Base-by-base conservation (phyloP, 2,329 filamentous ascomycete genomes). In the Diaporthe citriasiana region DNA sequence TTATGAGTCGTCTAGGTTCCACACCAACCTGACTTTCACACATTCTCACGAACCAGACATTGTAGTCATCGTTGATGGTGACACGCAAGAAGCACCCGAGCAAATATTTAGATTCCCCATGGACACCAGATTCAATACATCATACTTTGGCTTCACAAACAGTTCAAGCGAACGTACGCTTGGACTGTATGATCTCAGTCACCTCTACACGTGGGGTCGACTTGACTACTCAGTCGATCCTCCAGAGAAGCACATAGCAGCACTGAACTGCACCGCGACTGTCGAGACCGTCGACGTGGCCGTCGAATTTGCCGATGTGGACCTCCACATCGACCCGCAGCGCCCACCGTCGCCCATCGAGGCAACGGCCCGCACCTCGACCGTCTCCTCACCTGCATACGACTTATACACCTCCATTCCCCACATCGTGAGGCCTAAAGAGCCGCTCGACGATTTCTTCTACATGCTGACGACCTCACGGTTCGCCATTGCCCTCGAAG, bases 161-260 rank as follows among this genome's bases (percentile, higher is more conserved):
- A n/a, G n/a, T n/a, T n/a, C n/a, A n/a, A n/a, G n/a, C n/a, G n/a
- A n/a, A n/a, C n/a, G n/a, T n/a, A n/a, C n/a, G n/a, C n/a, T n/a
- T n/a, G n/a, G n/a, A n/a, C n/a, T n/a, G n/a, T n/a, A n/a, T n/a
- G n/a, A n/a, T n/a, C n/a, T n/a, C 80, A 78, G 81, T 70, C 82
- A 80, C 78, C 50, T 83, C 35, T 85, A 82, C 65, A 77, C 81
- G 53, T 85, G 83, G 82, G 82, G 82, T 42, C 77, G 78, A 50
- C 74, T 83, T 1, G 53, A 63, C 5, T 70, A 78, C 42, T 69
- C 79, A 5, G 27, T 30, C 27, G 22, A 69, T 6, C 19, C 47
- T 4, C 42, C 4, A 30, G 19, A 51, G 10, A 17, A 30, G 42
- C 42, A 66, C 42, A 35, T 51, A 38, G 60, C 60, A 25, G 60